Base-by-base conservation (phyloP, 2,329 filamentous ascomycete species). In the Colletotrichum orchidophilum region DNA sequence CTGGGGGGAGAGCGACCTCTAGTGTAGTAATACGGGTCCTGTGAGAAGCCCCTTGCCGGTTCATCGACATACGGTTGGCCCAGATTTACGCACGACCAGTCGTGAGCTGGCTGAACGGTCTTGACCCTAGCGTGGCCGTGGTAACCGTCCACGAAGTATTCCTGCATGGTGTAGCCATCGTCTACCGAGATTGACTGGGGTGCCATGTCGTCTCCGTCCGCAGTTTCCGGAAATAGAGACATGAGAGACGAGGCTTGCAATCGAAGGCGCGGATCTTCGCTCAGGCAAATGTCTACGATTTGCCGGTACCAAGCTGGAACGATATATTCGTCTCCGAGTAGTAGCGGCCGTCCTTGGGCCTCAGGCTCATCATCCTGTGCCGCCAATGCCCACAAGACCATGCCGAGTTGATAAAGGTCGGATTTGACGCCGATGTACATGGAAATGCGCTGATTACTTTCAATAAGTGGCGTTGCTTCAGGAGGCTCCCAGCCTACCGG, bases 381-480 rank as follows among this genome's bases (percentile, higher is more conserved):
- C 1, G 94, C 96, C 55, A 99, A 84, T 26, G 94, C 94, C 94
- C 96, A 99, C 3, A 99, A 84, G 2, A 97, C 95, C 96, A 99
- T 99, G 5, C 96, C 96, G 5, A 98, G 87, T 81, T 99, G 96
- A 77, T 93, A 99, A 1, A 99, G 86, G 81, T 99, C 96, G 0
- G 96, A 97, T 82, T 99, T 99, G 79, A 98, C 95, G 13, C 96
- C 96, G 78, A 99, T 98, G 78, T 97, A 98, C 92, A 98, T 97
- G 55, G 94, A 93, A 63, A 99, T 95, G 33, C 94, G 90, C 80
- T 98, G 95, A 69, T 93, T 94, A 80, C 92, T 95, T 74, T 96
- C 92, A 72, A 98, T 94, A 66, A 98, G 90, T 6, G 90, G 88
- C 18, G 92, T 92, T 66, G 97, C 93, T 82, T 99, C 96, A 5